Conservation (phyloP, 2,329 filamentous ascomycete species). For the Rugonectria rugulosa region DNA sequence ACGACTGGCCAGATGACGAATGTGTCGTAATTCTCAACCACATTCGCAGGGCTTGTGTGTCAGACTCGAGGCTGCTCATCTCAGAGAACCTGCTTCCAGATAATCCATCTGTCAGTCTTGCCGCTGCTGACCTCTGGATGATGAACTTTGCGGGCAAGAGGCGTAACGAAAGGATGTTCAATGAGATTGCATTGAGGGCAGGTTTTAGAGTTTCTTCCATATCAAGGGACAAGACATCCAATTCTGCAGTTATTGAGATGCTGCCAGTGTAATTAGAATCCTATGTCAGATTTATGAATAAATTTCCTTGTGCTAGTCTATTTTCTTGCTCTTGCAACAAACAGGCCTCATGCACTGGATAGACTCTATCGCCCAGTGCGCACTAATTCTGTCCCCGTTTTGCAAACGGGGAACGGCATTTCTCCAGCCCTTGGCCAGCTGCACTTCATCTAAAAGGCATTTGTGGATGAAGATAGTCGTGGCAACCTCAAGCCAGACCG, state of each 20-base stretch:
- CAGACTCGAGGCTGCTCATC: background rate
- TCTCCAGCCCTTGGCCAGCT: too few relatives aligned
- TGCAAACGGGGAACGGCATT: too few relatives aligned
- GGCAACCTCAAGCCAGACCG: too few relatives aligned
- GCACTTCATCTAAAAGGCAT: too few relatives aligned
- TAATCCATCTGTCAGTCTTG: background rate
- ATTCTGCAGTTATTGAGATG: background rate
- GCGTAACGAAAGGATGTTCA: constrained; percentile 8
- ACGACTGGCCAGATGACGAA: constrained; percentile 1
- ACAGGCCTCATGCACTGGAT: too few relatives aligned
- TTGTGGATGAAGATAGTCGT: too few relatives aligned
- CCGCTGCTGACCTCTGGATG: constrained; percentile 11
- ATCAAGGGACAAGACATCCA: background rate
- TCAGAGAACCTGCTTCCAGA: background rate
- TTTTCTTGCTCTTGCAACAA: too few relatives aligned
- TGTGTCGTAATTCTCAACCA: background rate
- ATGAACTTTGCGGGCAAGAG: constrained; percentile 14
- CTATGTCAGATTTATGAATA: too few relatives aligned
- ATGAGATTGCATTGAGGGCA: background rate
- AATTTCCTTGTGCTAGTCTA: too few relatives aligned
- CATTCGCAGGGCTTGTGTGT: background rate
- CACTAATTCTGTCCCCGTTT: too few relatives aligned
- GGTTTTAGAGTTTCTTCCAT: background rate
- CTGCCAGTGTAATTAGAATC: too few relatives aligned
- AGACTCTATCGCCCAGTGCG: too few relatives aligned